Percentiles rank a stretch among this genome's conserved stretches.
phyloP scores from a whole-genome alignment of 1,284 basidiomycete genomes.

The Naganishia liquefaciens region DNA sequence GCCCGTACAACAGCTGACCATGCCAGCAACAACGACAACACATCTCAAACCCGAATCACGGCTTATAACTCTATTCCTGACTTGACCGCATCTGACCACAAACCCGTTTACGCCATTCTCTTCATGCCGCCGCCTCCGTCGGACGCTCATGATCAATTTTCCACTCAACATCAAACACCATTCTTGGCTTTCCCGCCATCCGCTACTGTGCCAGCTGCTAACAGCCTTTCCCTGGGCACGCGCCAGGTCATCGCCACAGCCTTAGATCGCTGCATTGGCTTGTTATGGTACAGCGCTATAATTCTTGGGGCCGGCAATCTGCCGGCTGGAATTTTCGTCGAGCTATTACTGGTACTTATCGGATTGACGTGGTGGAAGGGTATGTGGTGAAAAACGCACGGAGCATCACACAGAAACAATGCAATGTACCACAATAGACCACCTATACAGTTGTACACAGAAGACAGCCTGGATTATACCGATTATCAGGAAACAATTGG shows the following conservation, averaged over 20 bases:
- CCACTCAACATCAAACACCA: conserved; percentile 26
- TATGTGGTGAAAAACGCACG: neutral
- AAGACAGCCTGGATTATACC: neutral
- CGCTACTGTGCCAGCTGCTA: neutral
- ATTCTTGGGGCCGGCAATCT: conserved; percentile 30
- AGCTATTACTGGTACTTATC: conserved; percentile 22
- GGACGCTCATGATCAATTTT: conserved; percentile 1
- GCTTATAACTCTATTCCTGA: conserved; percentile 43
- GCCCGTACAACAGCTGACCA: neutral
- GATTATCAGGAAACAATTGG: too few relatives aligned
- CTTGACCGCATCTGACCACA: conserved; percentile 53
- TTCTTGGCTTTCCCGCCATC: conserved; percentile 19
- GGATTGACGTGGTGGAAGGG: conserved; percentile 26
- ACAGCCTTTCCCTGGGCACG: conserved; percentile 9
- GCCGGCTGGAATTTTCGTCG: conserved; percentile 26
- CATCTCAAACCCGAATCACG: neutral
- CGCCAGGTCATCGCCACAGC: conserved; percentile 13
- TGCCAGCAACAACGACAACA: neutral
- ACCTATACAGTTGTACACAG: conserved; percentile 15
- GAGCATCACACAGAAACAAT: neutral
- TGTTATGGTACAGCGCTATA: conserved; percentile 28
- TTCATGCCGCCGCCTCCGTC: conserved; percentile 38
- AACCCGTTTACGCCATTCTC: conserved; percentile 52
- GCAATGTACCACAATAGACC: neutral
- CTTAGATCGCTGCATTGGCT: conserved; percentile 15